Evolutionary conservation across 345 rosid species (phyloP).

Genomic region (Balakata baccata): DNA sequence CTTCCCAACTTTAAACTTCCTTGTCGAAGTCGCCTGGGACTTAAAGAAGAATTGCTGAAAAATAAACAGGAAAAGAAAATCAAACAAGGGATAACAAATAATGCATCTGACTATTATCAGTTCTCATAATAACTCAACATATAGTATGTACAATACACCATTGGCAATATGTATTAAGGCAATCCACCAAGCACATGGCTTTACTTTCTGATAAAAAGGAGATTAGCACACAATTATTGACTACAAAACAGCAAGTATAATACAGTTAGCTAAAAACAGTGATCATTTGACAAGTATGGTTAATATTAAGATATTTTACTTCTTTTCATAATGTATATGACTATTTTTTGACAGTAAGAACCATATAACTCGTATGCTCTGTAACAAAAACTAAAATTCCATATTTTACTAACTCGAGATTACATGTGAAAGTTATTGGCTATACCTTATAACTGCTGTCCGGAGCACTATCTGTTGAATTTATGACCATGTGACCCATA

Average conservation of each 20-base stretch:
- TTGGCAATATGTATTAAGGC: neutral
- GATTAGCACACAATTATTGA: neutral
- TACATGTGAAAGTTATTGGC: neutral
- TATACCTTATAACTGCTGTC: slow-evolving; percentile 60
- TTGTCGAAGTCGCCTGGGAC: slow-evolving; percentile 80
- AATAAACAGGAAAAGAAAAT: slow-evolving; percentile 11
- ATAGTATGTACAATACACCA: too few species aligned
- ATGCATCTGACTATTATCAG: neutral
- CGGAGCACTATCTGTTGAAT: slow-evolving; percentile 39
- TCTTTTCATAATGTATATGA: neutral
- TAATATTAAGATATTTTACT: neutral
- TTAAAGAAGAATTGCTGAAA: slow-evolving; percentile 85
- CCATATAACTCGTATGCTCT: neutral
- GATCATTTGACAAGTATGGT: neutral
- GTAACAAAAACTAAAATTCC: neutral
- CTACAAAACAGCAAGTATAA: neutral
- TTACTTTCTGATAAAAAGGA: neutral
- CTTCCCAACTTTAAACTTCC: slow-evolving; percentile 57
- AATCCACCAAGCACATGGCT: neutral
- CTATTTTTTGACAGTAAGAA: neutral
- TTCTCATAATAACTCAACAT: neutral
- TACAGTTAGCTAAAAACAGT: neutral
- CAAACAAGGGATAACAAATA: neutral
- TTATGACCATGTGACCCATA: slow-evolving; percentile 75
- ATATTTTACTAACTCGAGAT: neutral